Conservation (phyloP, 176 grass and related monocot species). For the Lolium rigidum region DNA sequence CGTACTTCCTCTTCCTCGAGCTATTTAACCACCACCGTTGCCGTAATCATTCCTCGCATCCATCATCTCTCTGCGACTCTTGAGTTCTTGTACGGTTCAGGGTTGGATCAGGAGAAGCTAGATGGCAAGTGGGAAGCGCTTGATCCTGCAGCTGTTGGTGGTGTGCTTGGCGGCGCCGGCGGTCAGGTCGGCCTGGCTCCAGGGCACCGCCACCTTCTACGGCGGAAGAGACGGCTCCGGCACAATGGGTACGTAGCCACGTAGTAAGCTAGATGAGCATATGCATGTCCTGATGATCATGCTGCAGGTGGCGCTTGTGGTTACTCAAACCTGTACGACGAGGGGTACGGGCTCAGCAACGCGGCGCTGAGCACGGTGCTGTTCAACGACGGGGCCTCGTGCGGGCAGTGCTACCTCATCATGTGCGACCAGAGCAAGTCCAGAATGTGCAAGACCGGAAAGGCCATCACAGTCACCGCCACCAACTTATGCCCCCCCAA, state of each 20-base stretch:
- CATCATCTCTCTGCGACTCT: not conserved
- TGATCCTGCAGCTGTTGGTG: slow-evolving; percentile 7
- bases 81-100: no score
- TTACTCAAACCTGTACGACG: slow-evolving; percentile 54
- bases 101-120: no score
- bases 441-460: not conserved
- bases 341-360: slow-evolving; percentile 51
- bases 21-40: slow-evolving; percentile 2
- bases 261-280: not conserved
- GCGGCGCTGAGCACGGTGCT: slow-evolving; percentile 57
- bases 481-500: no score
- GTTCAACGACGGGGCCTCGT: slow-evolving; percentile 58
- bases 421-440: slow-evolving; percentile 35
- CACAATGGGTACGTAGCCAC: no score
- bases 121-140: not conserved
- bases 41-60: not conserved
- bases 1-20: not conserved
- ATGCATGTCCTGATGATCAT: not conserved
- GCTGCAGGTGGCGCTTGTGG: slow-evolving; percentile 59
- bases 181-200: no score
- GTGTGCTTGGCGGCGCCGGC: no score
- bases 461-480: not conserved
- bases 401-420: slow-evolving; percentile 65
- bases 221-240: no score
- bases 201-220: no score